A percentile compares a stretch with the other conserved stretches of the same genome.
phyloP scores from a whole-genome alignment of 2,329 filamentous ascomycete genomes.

The Plenodomus biglobosus region DNA sequence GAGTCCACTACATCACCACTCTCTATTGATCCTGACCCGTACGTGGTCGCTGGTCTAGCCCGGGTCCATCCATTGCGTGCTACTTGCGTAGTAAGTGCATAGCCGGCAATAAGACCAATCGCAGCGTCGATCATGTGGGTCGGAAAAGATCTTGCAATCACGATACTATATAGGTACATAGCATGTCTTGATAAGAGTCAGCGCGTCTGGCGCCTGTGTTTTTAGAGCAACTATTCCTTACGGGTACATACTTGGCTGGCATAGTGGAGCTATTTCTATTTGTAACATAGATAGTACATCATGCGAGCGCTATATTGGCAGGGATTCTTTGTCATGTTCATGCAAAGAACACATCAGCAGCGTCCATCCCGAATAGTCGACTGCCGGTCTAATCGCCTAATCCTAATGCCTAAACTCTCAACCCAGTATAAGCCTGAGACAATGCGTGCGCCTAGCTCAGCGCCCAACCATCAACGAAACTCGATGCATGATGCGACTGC shows the following conservation, averaged over 20 bases:
- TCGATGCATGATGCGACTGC: no score
- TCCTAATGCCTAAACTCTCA: slow-evolving; percentile 1
- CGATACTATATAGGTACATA: no score
- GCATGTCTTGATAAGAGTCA: not conserved
- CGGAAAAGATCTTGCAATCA: not conserved
- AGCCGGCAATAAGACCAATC: slow-evolving; percentile 1
- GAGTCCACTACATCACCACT: no score
- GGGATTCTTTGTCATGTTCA: slow-evolving; percentile 7
- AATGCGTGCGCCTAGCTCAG: no score
- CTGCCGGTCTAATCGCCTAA: not conserved
- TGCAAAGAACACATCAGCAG: slow-evolving; percentile 1
- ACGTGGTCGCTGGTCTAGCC: not conserved
- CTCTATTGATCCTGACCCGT: slow-evolving; percentile 3
- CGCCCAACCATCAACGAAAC: no score
- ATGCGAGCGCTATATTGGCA: slow-evolving; percentile 1
- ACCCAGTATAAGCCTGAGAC: not conserved
- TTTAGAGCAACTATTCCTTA: not conserved
- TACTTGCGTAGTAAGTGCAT: no score
- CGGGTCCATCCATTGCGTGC: no score
- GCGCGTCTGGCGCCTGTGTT: no score
- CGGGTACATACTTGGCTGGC: not conserved
- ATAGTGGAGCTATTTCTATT: not conserved
- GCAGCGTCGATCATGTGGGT: not conserved
- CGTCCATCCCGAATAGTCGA: not conserved
- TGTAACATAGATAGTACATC: not conserved